phyloP scores from a whole-genome alignment of 176 grass and related monocot species.

The Rhynchospora tenuis region DNA sequence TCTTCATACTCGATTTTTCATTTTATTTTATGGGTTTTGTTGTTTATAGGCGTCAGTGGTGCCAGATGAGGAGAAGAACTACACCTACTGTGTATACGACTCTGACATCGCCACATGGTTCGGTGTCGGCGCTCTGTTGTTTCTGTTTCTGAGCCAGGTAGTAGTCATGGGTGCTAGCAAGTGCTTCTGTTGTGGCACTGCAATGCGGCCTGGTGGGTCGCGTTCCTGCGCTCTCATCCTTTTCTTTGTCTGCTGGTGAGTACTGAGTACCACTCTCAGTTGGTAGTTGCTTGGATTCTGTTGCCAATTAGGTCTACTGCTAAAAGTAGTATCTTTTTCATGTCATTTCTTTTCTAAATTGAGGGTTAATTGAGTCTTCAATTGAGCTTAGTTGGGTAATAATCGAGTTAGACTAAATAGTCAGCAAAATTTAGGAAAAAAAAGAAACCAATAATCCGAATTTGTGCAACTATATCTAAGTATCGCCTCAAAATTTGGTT shows the following conservation, averaged over 20 bases:
- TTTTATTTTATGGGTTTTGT: not conserved
- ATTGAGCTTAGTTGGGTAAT: not conserved
- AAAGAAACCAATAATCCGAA: not conserved
- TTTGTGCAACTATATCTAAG: not conserved
- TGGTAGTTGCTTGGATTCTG: not conserved
- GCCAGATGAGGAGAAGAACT: slow-evolving; percentile 53
- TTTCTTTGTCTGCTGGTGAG: slow-evolving; percentile 70
- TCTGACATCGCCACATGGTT: slow-evolving; percentile 64
- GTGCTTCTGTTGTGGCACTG: slow-evolving; percentile 77
- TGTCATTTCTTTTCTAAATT: not conserved
- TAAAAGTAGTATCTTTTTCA: not conserved
- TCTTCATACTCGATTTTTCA: not conserved
- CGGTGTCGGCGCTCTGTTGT: slow-evolving; percentile 51
- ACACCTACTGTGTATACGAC: slow-evolving; percentile 73
- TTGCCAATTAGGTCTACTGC: not conserved
- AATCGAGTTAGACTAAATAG: not conserved
- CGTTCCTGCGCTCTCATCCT: slow-evolving; percentile 66
- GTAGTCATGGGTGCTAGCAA: slow-evolving; percentile 46
- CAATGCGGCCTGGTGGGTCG: slow-evolving; percentile 58
- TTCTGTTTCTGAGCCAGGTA: slow-evolving; percentile 65
- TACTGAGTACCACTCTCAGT: slow-evolving; percentile 1
- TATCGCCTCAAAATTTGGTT: not conserved
- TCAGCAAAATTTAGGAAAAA: not conserved
- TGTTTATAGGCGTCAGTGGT: slow-evolving; percentile 47
- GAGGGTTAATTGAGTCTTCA: not conserved